Conservation (phyloP, 1,284 basidiomycete genomes). For the Trichosporon sp. region DNA sequence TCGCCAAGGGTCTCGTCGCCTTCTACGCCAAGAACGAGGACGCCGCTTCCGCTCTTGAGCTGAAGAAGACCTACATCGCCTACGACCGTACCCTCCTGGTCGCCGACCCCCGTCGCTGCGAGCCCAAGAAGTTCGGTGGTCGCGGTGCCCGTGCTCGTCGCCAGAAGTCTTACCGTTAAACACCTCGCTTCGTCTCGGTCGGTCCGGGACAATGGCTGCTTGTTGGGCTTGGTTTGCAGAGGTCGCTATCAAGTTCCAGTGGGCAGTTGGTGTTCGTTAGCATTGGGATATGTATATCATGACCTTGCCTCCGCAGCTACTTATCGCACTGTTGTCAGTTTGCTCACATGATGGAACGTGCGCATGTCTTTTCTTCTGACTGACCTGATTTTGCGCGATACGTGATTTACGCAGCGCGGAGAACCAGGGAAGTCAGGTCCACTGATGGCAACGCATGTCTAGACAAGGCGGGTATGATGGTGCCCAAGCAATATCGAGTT, state of each 20-base stretch:
- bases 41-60: slow-evolving; percentile 91
- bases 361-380: no score
- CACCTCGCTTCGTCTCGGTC: slow-evolving; percentile 28
- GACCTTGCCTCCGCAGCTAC: slow-evolving; percentile 24
- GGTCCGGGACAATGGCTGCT: slow-evolving; percentile 17
- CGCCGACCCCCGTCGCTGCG: slow-evolving; percentile 97
- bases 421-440: no score
- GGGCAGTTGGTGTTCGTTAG: slow-evolving; percentile 31
- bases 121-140: slow-evolving; percentile 99
- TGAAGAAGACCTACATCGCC: slow-evolving; percentile 93
- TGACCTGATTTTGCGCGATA: no score
- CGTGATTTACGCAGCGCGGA: no score
- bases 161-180: slow-evolving; percentile 96
- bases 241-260: slow-evolving; percentile 29
- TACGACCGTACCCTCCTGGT: slow-evolving; percentile 95
- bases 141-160: slow-evolving; percentile 92
- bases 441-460: no score
- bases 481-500: no score
- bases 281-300: slow-evolving; percentile 41
- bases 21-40: slow-evolving; percentile 99
- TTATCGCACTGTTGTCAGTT: not conserved
- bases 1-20: slow-evolving; percentile 96
- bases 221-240: slow-evolving; percentile 24
- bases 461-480: no score
- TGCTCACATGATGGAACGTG: no score